These are phyloP conservation scores for Apiotrichum sp. DNA, from an alignment of 1,284 basidiomycete genomes.

Conservation along the genomic window DNA sequence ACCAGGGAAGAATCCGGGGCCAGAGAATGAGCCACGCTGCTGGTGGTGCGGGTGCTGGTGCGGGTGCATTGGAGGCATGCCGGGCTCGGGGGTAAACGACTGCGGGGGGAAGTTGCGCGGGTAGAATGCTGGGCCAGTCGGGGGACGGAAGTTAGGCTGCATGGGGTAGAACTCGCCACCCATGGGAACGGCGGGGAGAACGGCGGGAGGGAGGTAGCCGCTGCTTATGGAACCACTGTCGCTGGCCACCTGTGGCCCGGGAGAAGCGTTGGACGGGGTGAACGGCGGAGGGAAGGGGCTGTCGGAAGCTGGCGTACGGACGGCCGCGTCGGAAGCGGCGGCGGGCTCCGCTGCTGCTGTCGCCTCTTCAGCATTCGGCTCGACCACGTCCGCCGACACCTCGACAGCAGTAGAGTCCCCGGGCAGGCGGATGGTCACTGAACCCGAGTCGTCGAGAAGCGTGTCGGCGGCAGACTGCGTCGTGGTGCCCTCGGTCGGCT, in stretches of 20 bases:
- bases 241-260: slow-evolving; percentile 16
- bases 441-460: slow-evolving; percentile 23
- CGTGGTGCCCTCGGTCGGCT: slow-evolving; percentile 5
- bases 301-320: not conserved
- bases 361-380: not conserved
- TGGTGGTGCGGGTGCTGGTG: slow-evolving; percentile 11
- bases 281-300: slow-evolving; percentile 15
- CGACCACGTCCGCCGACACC: not conserved
- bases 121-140: slow-evolving; percentile 1
- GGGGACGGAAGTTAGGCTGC: slow-evolving; percentile 44
- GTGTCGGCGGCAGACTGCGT: slow-evolving; percentile 23
- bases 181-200: not conserved
- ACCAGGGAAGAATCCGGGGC: slow-evolving; percentile 3
- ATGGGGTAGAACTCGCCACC: slow-evolving; percentile 68
- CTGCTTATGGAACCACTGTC: slow-evolving; percentile 33
- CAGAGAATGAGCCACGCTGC: slow-evolving; percentile 25
- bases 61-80: slow-evolving; percentile 3
- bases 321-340: slow-evolving; percentile 4
- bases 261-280: slow-evolving; percentile 14
- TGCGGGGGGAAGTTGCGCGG: slow-evolving; percentile 10
- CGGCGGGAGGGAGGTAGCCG: slow-evolving; percentile 9
- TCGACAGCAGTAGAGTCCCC: slow-evolving; percentile 14
- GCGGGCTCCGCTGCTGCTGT: slow-evolving; percentile 1
- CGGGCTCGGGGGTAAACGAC: slow-evolving; percentile 14
- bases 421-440: slow-evolving; percentile 32